Evolutionary conservation across 345 rosid species (phyloP), one percentile per base, ranked within the genome.

Genomic region (Erysimum cheiranthoides): DNA sequence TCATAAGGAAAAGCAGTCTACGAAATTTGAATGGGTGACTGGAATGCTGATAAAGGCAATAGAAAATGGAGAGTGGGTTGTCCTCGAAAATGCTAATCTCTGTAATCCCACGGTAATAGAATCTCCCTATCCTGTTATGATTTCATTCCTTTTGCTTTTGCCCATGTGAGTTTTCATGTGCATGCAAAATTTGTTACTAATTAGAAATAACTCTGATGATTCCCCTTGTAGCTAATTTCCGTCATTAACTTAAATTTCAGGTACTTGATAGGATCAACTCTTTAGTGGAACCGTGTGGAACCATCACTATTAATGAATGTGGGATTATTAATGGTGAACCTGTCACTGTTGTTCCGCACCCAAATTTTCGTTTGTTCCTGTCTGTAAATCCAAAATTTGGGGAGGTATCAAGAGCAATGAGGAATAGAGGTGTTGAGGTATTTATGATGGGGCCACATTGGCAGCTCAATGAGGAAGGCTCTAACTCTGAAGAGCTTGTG

Each of bases 191-290:
- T 34, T 16, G 17, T 45, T 6, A 56, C 40, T 65, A 42, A 5
- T 54, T 39, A 31, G 46, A 46, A 47, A 45, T 45, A 53, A 59
- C 64, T 68, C 9, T 61, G 16, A 58, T 49, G 62, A 45, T 53
- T 32, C 36, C 31, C 59, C 68, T 34, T 46, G 61, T 62, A 56
- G 46, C 73, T 67, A 25, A 73, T 57, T 59, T 0, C 51, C 58
- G 14, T 61, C 58, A 27, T 46, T 52, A 60, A 34, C 61, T 53
- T 35, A 13, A 13, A 21, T 73, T 47, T 72, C 78, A 94, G 98
- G 97, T 94, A 79, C 98, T 94, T 68, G 98, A 94, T 79, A 86
- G 98, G 73, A 92, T 94, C 78, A 94, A 94, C 83, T 94, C 98
- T 34, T 90, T 94, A 86, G 93, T 89, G 79, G 98, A 94, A 84